phyloP scores from a whole-genome alignment of 2,329 filamentous ascomycete species.

The Neofusicoccum laricinum region DNA sequence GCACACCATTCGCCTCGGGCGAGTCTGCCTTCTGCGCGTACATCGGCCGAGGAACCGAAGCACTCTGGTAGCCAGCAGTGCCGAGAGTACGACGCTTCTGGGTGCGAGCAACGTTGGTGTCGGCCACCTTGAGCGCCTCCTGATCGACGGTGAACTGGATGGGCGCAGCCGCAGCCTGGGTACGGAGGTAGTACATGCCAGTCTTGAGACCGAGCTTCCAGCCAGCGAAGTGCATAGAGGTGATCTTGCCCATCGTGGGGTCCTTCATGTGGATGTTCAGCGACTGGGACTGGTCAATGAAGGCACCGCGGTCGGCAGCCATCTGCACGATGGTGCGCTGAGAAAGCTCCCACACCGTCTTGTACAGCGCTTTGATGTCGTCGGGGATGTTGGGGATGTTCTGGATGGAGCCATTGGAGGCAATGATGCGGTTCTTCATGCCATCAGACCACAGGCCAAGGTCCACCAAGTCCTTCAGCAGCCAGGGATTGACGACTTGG shows the following conservation, averaged over 20 bases:
- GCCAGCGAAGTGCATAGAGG: slow-evolving; percentile 97
- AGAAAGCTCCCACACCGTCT: slow-evolving; percentile 99
- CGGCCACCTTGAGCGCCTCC: slow-evolving; percentile 83
- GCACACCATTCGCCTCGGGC: slow-evolving; percentile 56
- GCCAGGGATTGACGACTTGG: slow-evolving; percentile 98
- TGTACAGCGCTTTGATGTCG: slow-evolving; percentile 96
- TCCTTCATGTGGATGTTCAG: slow-evolving; percentile 99
- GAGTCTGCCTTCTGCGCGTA: slow-evolving; percentile 55
- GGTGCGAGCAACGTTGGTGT: slow-evolving; percentile 71
- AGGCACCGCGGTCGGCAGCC: slow-evolving; percentile 96
- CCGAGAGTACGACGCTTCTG: slow-evolving; percentile 62
- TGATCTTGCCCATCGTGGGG: slow-evolving; percentile 99
- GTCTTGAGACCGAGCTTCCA: slow-evolving; percentile 99
- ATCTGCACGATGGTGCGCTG: slow-evolving; percentile 95
- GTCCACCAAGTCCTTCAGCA: slow-evolving; percentile 96
- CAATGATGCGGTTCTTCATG: slow-evolving; percentile 99
- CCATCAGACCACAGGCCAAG: slow-evolving; percentile 98
- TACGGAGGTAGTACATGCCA: slow-evolving; percentile 99
- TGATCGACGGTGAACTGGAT: slow-evolving; percentile 99
- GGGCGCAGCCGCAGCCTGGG: slow-evolving; percentile 91
- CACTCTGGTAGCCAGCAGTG: slow-evolving; percentile 45
- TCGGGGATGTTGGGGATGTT: slow-evolving; percentile 95
- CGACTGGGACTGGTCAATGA: slow-evolving; percentile 98
- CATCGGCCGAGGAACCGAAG: slow-evolving; percentile 66
- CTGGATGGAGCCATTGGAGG: slow-evolving; percentile 92